Conservation (phyloP, 2,329 filamentous ascomycete species). For the Penicillium sp. region DNA sequence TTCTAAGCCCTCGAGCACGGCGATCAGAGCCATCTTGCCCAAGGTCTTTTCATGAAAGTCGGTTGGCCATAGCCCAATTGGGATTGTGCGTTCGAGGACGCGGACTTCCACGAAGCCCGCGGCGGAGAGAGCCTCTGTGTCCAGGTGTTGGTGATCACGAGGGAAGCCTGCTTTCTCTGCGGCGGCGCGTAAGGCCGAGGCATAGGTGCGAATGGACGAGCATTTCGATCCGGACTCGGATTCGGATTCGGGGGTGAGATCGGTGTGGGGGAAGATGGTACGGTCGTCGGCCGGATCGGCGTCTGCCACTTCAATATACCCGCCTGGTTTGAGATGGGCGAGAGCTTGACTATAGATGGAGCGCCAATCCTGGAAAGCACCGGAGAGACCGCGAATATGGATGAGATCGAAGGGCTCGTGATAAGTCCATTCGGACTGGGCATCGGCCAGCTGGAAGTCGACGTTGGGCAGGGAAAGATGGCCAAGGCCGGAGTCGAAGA, state of each 20-base stretch:
- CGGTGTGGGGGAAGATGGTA: constrained; percentile 9
- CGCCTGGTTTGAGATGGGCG: constrained; percentile 42
- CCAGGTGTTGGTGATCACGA: constrained; percentile 42
- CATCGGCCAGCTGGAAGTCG: constrained; percentile 48
- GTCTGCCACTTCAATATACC: constrained; percentile 46
- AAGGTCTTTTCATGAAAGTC: constrained; percentile 32
- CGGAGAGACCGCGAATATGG: constrained; percentile 46
- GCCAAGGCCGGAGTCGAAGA: constrained; percentile 40
- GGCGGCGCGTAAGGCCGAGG: constrained; percentile 34
- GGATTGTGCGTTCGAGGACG: constrained; percentile 35
- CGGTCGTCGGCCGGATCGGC: constrained; percentile 29
- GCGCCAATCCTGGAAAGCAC: constrained; percentile 45
- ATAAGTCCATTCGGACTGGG: constrained; percentile 46
- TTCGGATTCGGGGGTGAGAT: constrained; percentile 2
- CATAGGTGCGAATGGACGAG: constrained; percentile 33
- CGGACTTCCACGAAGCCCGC: constrained; percentile 44
- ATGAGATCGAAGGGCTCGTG: constrained; percentile 47
- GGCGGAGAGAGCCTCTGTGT: constrained; percentile 34
- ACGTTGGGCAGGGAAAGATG: constrained; percentile 36
- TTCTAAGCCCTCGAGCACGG: constrained; percentile 38
- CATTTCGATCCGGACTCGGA: constrained; percentile 7
- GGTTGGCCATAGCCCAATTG: constrained; percentile 36
- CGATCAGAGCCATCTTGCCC: constrained; percentile 41
- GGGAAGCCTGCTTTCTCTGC: constrained; percentile 38
- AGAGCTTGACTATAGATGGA: constrained; percentile 44